Evolutionary conservation across 108 stramenopile genomes (phyloP).

Genomic region (Seminavis robusta): DNA sequence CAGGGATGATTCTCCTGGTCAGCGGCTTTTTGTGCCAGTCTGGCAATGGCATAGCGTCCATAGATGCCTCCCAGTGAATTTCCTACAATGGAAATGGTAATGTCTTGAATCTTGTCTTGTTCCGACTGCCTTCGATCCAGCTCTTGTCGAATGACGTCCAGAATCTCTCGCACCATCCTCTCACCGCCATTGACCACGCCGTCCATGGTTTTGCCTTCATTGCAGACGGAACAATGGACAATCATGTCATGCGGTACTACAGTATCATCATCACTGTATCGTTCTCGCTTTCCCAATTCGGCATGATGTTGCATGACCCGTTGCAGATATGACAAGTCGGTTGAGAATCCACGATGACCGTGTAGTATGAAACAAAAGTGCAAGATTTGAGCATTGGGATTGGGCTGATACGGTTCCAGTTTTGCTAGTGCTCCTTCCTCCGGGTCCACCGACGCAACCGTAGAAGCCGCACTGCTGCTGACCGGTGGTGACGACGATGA

Average conservation of each 20-base stretch:
- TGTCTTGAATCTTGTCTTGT: neutral
- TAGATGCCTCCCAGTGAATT: slow-evolving; percentile 86
- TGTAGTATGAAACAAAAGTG: slow-evolving; percentile 62
- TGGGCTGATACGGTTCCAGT: too few species aligned
- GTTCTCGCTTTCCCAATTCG: neutral
- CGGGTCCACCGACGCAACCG: too few species aligned
- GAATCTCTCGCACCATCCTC: slow-evolving; percentile 68
- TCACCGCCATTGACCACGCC: slow-evolving; percentile 76
- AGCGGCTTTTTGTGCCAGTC: slow-evolving; percentile 28
- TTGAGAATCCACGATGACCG: slow-evolving; percentile 43
- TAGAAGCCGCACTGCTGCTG: too few species aligned
- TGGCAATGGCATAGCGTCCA: slow-evolving; percentile 75
- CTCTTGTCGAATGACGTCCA: slow-evolving; percentile 47
- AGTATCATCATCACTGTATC: neutral
- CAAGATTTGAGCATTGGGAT: too few species aligned
- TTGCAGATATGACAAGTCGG: slow-evolving; percentile 47
- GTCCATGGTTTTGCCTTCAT: slow-evolving; percentile 75
- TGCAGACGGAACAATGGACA: slow-evolving; percentile 62
- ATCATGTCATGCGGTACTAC: slow-evolving; percentile 35
- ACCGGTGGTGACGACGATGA: too few species aligned
- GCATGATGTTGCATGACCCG: slow-evolving; percentile 20
- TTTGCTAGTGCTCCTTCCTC: too few species aligned
- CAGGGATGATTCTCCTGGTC: too few species aligned
- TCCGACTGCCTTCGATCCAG: slow-evolving; percentile 27
- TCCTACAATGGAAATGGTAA: slow-evolving; percentile 79